Evolutionary conservation across 1,284 basidiomycete species (phyloP), one percentile per base, ranked within the genome.

Genomic region (Cronartium quercuum): DNA sequence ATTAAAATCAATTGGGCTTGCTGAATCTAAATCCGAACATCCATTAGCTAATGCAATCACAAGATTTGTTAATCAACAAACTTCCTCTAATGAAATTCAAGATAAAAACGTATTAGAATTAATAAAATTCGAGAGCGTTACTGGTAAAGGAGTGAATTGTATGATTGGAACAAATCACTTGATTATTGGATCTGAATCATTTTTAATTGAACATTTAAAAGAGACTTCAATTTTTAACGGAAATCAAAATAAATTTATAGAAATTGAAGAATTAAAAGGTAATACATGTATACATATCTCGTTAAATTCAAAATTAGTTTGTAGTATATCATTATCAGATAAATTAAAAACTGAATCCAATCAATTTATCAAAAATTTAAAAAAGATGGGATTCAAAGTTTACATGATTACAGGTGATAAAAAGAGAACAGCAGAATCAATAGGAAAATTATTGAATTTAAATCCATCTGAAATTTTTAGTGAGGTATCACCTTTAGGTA

Each of bases 21-120:
- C 92, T 0, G 96, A 99, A 82, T 88, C 90, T 3, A 88, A 88
- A 73, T 97, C 94, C 0, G 96, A 98, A 81, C 96, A 99, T 81
- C 95, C 96, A 0, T 87, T 99, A 12, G 96, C 94, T 2, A 90
- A 92, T 80, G 94, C 96, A 4, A 88, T 97, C 60, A 90, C 94
- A 0, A 83, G 86, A 0, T 90, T 92, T 82, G 91, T 90, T 37
- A 90, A 88, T 80, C 88, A 90, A 38, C 80, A 87, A 0, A 82
- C 94, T 12, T 78, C 81, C 3, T 84, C 85, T 13, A 80, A 84
- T 9, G 82, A 84, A 24, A 78, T 85, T 0, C 44, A 47, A 15
- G 41, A 61, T n/a, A 78, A 82, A 18, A 85, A 87, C 60, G 84
- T 85, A 1, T 77, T 80, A n/a, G 82, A 83, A 62, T 82, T 86